Evolutionary conservation across 78 protist genomes (phyloP).

Genomic region (Polysphondylium violaceum): DNA sequence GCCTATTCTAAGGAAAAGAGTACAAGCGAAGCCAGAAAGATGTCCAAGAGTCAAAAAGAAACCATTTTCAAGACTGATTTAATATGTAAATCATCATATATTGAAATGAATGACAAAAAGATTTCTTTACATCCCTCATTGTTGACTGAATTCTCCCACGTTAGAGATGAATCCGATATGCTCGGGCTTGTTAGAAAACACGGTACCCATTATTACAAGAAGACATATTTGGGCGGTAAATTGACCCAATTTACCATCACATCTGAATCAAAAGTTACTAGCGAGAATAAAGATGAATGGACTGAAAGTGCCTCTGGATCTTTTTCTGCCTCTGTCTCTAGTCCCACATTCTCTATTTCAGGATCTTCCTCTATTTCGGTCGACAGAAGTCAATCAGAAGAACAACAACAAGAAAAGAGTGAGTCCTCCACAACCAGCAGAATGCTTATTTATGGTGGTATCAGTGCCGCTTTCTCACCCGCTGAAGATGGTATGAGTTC

Average conservation of each 20-base stretch:
- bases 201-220: conserved; percentile 31
- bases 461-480: too few species aligned
- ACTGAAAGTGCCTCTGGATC: background rate
- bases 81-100: background rate
- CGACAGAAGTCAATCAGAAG: too few species aligned
- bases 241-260: background rate
- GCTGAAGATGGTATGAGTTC: too few species aligned
- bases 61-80: background rate
- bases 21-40: background rate
- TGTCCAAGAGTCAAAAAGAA: background rate
- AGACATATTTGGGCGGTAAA: background rate
- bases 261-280: background rate
- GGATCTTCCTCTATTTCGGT: too few species aligned
- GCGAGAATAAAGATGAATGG: background rate
- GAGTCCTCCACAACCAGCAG: too few species aligned
- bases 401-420: too few species aligned
- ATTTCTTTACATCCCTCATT: background rate
- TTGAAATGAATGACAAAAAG: background rate
- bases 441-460: too few species aligned
- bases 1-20: background rate
- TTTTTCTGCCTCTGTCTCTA: background rate
- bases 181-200: background rate
- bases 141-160: background rate
- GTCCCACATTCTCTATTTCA: background rate
- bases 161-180: background rate